phyloP scores from a whole-genome alignment of 495 filamentous ascomycete genomes.

The Penicillium chermesinum region DNA sequence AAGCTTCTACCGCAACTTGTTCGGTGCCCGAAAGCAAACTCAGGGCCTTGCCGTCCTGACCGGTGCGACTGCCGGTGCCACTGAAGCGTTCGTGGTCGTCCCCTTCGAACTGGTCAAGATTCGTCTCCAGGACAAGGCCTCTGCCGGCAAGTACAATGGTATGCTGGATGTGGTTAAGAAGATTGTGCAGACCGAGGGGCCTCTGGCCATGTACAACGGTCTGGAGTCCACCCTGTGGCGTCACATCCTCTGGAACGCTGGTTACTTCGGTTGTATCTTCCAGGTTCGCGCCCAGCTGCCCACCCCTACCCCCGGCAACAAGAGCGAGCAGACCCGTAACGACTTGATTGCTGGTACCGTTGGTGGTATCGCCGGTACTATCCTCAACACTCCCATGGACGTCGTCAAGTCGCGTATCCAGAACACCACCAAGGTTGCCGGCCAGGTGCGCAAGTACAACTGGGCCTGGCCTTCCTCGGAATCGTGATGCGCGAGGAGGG shows the following conservation, averaged over 20 bases:
- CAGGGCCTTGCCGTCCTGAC: slow-evolving; percentile 86
- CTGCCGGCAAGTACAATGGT: slow-evolving; percentile 90
- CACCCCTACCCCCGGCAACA: slow-evolving; percentile 60
- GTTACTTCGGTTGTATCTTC: slow-evolving; percentile 98
- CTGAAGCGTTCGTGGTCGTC: slow-evolving; percentile 91
- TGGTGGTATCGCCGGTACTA: slow-evolving; percentile 87
- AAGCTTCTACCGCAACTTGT: slow-evolving; percentile 76
- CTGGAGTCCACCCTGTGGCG: slow-evolving; percentile 96
- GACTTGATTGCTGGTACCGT: slow-evolving; percentile 81
- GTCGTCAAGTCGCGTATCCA: slow-evolving; percentile 98
- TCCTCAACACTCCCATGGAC: slow-evolving; percentile 95
- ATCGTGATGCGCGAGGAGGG: slow-evolving; percentile 92
- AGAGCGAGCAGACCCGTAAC: slow-evolving; percentile 74
- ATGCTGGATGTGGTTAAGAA: slow-evolving; percentile 86
- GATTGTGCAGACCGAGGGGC: slow-evolving; percentile 77
- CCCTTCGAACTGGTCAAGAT: slow-evolving; percentile 97
- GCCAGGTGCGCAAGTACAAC: slow-evolving; percentile 86
- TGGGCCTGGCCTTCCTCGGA: slow-evolving; percentile 88
- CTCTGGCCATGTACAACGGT: slow-evolving; percentile 90
- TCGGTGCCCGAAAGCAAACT: slow-evolving; percentile 80
- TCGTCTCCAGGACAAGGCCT: slow-evolving; percentile 88
- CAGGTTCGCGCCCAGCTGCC: slow-evolving; percentile 84
- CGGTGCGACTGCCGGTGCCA: slow-evolving; percentile 90
- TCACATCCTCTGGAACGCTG: slow-evolving; percentile 94
- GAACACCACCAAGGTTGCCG: slow-evolving; percentile 77